phyloP scores from a whole-genome alignment of 1,284 basidiomycete species.

The Sporisorium sorghi region DNA sequence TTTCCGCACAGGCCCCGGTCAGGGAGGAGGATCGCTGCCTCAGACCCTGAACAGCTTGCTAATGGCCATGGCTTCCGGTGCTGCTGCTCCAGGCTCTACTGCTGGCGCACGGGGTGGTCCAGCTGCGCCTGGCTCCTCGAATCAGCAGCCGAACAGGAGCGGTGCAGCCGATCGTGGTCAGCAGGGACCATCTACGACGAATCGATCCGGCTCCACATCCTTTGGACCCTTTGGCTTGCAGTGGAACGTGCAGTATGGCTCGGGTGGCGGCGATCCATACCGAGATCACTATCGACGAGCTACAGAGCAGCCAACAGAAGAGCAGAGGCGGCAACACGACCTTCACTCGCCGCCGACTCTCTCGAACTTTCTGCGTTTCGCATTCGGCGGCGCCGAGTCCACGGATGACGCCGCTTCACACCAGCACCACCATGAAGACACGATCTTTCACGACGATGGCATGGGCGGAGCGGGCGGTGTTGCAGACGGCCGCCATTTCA shows the following conservation, averaged over 20 bases:
- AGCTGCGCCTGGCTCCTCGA: background rate
- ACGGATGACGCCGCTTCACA: conserved; percentile 8
- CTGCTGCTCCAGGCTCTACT: background rate
- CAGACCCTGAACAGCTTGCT: conserved; percentile 19
- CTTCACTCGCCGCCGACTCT: conserved; percentile 24
- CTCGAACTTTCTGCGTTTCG: conserved; percentile 45
- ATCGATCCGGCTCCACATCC: conserved; percentile 24
- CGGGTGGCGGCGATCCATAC: conserved; percentile 28
- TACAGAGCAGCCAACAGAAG: conserved; percentile 23
- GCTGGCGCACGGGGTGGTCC: background rate
- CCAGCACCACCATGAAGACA: conserved; percentile 9
- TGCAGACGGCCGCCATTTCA: conserved; percentile 61
- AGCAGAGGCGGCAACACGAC: conserved; percentile 7
- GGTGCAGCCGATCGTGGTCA: background rate
- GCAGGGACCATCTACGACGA: conserved; percentile 4
- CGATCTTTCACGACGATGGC: conserved; percentile 59
- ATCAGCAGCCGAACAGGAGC: conserved; percentile 2
- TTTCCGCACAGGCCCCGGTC: conserved; percentile 10
- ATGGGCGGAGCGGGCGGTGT: conserved; percentile 62
- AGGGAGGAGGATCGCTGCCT: conserved; percentile 5
- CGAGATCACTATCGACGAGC: conserved; percentile 22
- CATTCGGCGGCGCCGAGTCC: conserved; percentile 40
- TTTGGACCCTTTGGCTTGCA: conserved; percentile 49
- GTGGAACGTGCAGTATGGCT: conserved; percentile 46
- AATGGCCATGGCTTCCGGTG: conserved; percentile 22